Conservation (phyloP, 2,329 filamentous ascomycete genomes). For the Paecilomyces dactylethromorphus region DNA sequence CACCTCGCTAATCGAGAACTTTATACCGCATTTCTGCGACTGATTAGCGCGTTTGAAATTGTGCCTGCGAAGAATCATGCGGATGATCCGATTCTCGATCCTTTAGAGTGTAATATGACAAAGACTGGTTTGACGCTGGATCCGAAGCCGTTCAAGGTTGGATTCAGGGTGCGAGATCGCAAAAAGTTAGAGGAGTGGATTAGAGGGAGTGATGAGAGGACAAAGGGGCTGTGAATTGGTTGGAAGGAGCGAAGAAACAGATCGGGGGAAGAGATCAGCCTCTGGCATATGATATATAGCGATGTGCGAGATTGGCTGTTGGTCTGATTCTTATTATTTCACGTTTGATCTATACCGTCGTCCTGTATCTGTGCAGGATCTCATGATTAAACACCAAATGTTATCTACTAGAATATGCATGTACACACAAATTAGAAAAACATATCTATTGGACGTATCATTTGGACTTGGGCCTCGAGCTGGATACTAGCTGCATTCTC, state of each 20-base stretch:
- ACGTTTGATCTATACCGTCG: not conserved
- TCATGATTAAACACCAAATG: not conserved
- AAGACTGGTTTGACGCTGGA: constrained; percentile 56
- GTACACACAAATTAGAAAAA: not conserved
- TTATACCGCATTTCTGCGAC: constrained; percentile 53
- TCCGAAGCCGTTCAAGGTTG: constrained; percentile 57
- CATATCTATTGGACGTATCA: no score
- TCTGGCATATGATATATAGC: not conserved
- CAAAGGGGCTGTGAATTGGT: constrained; percentile 36
- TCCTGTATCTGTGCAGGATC: not conserved
- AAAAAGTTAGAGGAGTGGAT: constrained; percentile 47
- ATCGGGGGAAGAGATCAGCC: not conserved
- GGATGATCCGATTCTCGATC: constrained; percentile 50
- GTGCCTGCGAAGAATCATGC: constrained; percentile 38
- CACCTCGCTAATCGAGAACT: constrained; percentile 60
- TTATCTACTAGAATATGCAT: not conserved
- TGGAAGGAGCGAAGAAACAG: not conserved
- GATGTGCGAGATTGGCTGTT: not conserved
- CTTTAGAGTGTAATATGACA: constrained; percentile 51
- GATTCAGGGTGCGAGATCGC: constrained; percentile 45
- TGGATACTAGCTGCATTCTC: not conserved
- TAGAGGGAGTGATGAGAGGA: constrained; percentile 45
- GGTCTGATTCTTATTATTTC: not conserved
- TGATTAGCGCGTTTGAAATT: constrained; percentile 55
- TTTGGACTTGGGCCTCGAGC: no score